Evolutionary conservation across 768 basidiomycete genomes (phyloP).

Genomic region (Tulasnella sp.): DNA sequence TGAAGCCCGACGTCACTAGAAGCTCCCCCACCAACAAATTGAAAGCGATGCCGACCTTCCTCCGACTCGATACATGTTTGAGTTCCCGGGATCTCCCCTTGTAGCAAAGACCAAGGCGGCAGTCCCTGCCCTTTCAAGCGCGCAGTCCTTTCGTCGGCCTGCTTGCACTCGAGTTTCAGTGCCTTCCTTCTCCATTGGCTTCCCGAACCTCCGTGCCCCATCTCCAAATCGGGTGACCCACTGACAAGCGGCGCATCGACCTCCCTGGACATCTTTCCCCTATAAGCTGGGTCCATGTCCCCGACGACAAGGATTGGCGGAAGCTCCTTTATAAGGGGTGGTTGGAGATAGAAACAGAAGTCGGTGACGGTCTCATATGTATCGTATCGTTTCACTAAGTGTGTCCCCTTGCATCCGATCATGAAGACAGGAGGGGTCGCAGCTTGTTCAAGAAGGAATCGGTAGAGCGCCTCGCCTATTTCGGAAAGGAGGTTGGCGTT

Average conservation of each 20-base stretch:
- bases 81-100: neutral
- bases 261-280: constrained; percentile 53
- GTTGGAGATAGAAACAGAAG: constrained; percentile 58
- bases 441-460: constrained; percentile 56
- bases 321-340: constrained; percentile 28
- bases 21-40: neutral
- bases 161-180: constrained; percentile 30
- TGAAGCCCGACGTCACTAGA: neutral
- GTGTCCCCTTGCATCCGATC: constrained; percentile 45
- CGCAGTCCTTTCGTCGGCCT: neutral
- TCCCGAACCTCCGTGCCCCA: constrained; percentile 28
- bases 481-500: constrained; percentile 4
- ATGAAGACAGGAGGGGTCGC: constrained; percentile 35
- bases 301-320: constrained; percentile 47
- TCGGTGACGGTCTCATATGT: constrained; percentile 52
- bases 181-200: constrained; percentile 27
- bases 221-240: constrained; percentile 26
- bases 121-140: constrained; percentile 27
- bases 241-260: constrained; percentile 30
- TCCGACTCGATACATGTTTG: constrained; percentile 8
- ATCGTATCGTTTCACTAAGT: constrained; percentile 33
- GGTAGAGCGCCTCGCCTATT: constrained; percentile 58
- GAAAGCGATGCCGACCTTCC: neutral
- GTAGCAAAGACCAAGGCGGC: constrained; percentile 36
- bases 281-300: constrained; percentile 53